Percentiles rank a stretch among this genome's conserved stretches.
Conservation (phyloP, 2,329 filamentous ascomycete species). For the Ophiosphaerella narmari region DNA sequence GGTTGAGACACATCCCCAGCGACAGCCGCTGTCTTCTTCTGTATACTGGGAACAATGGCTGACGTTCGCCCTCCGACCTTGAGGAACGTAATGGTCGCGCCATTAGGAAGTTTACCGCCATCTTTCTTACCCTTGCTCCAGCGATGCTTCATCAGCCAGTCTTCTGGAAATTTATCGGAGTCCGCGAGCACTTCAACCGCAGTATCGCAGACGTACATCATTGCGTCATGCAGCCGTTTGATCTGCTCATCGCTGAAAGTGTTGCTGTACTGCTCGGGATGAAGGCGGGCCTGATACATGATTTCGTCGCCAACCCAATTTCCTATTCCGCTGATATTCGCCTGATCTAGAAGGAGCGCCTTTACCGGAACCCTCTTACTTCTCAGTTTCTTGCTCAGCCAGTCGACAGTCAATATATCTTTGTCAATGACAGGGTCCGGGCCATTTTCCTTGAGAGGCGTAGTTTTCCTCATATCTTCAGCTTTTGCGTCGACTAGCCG, state of each 20-base stretch:
- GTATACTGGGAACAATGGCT: conserved; percentile 80
- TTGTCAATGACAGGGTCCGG: conserved; percentile 89
- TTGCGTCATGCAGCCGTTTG: conserved; percentile 69
- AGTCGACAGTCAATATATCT: conserved; percentile 75
- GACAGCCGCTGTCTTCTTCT: conserved; percentile 76
- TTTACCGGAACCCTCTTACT: conserved; percentile 86
- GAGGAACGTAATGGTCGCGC: conserved; percentile 81
- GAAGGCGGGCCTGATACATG: conserved; percentile 83
- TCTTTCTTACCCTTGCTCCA: conserved; percentile 89
- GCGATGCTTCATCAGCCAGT: conserved; percentile 84
- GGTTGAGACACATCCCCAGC: conserved; percentile 56
- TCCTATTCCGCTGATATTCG: conserved; percentile 84
- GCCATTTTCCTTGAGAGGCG: conserved; percentile 86
- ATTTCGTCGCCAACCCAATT: conserved; percentile 98
- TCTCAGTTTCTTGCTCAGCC: conserved; percentile 71
- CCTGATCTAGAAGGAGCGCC: conserved; percentile 82
- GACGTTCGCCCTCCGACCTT: conserved; percentile 92
- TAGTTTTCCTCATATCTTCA: conserved; percentile 72
- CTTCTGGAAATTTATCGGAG: conserved; percentile 78
- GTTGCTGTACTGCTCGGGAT: conserved; percentile 92
- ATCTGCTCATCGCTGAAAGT: conserved; percentile 76
- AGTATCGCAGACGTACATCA: conserved; percentile 78
- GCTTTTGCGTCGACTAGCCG: conserved; percentile 81
- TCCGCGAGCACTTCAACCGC: conserved; percentile 81
- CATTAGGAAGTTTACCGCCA: conserved; percentile 72